Evolutionary conservation across 768 basidiomycete genomes (phyloP), one percentile per base, ranked within the genome.

Genomic region (Xerocomellus chrysenteron): DNA sequence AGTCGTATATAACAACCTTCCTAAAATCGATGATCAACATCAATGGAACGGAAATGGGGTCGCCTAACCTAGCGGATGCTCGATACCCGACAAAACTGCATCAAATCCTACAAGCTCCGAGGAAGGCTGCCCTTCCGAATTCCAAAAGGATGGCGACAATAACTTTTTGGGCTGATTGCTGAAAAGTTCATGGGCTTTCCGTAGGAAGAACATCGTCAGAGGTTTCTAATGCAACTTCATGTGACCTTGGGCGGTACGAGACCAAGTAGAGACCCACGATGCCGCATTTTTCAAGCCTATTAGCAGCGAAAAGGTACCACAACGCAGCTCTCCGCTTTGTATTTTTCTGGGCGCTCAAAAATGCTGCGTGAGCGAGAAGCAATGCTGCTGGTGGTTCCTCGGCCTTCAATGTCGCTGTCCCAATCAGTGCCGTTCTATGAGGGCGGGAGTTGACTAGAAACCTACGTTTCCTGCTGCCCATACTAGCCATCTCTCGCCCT

Each of bases 1-100:
- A n/a, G 90, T 88, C 1, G 92, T 93, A 69, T 97, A 98, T 39
- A 94, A 75, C 58, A 98, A 74, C 40, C 95, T 80, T 35, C 92
- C 96, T 92, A 51, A 32, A 53, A 52, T 32, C 35, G 51, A 47
- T 43, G n/a, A 24, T 57, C 52, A 47, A 49, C 55, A 52, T 44
- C 13, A 48, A 60, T 19, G 49, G 44, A 46, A 59, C 51, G 41
- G 17, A 47, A 40, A 39, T 26, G 12, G 43, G 16, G 50, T 51
- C 50, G 26, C 13, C 72, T 35, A 68, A 86, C 91, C 92, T 60
- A 94, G 72, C 16, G 91, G 84, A 71, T 92, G 87, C 57, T 92
- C 89, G 33, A 94, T 85, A 9, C 86, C 86, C 44, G 88, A 80
- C 52, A 85, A 73, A 40, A 92, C 81, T 24, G 80, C 81, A 46